Evolutionary conservation across 306 rosid species (phyloP), one percentile per base, ranked within the genome.

Genomic region (Rosa lucieae): DNA sequence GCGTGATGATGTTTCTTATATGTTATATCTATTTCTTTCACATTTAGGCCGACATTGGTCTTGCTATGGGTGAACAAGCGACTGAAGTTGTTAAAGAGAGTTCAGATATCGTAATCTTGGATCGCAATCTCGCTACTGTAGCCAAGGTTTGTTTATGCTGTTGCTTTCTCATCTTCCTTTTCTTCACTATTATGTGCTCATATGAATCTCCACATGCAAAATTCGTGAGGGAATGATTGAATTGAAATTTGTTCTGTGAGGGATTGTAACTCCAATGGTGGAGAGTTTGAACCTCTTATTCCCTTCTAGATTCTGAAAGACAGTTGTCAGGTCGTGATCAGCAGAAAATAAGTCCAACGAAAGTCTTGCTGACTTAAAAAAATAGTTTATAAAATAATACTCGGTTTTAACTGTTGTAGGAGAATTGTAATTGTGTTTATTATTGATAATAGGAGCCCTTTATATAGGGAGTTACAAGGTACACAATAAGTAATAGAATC

Each of bases 81-180:
- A 91, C 97, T 43, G 92, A 92, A 87, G 97, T 92, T 75, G 97
- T 94, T n/a, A 92, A 91, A 77, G 97, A 94, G 82, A 94, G 91
- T 84, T 94, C 97, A 0, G 98, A 90, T 82, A 86, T 94, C 74
- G 87, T 94, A 75, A 94, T 94, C 81, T 88, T 94, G 90, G 97
- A 94, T 80, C 97, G 92, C 85, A 91, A 85, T 81, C 92, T 94
- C 70, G 85, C 97, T 68, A 87, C 97, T 5, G 88, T 94, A 83
- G 97, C 88, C 62, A 92, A 94, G 95, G 97, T 89, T 67, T 53
- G 56, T 37, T 75, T 82, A n/a, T n/a, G 63, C 1, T 58, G 32
- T 58, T 8, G 35, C 35, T 58, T 58, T 58, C 29, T 23, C 21
- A 53, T 58, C 32, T 58, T 58, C 26, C 63, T 21, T 56, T 56